Conservation (phyloP, 192 early-diverging fungal species). For the Coemansia umbellata region DNA sequence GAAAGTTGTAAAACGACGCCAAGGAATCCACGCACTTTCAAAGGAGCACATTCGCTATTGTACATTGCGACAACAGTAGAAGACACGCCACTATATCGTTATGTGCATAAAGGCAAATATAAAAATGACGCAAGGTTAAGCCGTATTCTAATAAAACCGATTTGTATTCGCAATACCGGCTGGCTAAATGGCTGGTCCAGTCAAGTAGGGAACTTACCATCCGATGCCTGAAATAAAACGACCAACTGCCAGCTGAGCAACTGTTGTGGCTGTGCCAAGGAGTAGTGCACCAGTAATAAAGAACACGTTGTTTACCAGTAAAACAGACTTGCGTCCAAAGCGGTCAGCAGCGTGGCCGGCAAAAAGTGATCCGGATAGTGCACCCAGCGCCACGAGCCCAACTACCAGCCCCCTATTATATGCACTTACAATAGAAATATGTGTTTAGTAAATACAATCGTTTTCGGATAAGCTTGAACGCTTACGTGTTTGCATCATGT, state of each 20-base stretch:
- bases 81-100: conserved; percentile 57
- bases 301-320: conserved; percentile 63
- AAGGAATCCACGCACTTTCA: conserved; percentile 59
- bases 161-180: not conserved
- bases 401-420: conserved; percentile 55
- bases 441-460: too few relatives aligned
- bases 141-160: too few relatives aligned
- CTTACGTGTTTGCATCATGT: too few relatives aligned
- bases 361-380: conserved; percentile 58
- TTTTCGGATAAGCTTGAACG: not conserved
- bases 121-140: too few relatives aligned
- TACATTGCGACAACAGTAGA: conserved; percentile 62
- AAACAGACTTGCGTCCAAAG: conserved; percentile 59
- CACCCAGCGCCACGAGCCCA: conserved; percentile 58
- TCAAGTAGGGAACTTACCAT: conserved; percentile 40
- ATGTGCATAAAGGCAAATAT: too few relatives aligned
- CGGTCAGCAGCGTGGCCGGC: conserved; percentile 55
- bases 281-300: conserved; percentile 65
- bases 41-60: conserved; percentile 72
- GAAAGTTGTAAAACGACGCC: conserved; percentile 70
- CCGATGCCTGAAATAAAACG: conserved; percentile 70
- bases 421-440: not conserved
- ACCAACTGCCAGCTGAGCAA: conserved; percentile 62
- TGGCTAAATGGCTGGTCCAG: not conserved
- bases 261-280: conserved; percentile 55